These are phyloP conservation scores for Nidula niveotomentosa DNA, from an alignment of 1,284 basidiomycete genomes.

Conservation along the genomic window DNA sequence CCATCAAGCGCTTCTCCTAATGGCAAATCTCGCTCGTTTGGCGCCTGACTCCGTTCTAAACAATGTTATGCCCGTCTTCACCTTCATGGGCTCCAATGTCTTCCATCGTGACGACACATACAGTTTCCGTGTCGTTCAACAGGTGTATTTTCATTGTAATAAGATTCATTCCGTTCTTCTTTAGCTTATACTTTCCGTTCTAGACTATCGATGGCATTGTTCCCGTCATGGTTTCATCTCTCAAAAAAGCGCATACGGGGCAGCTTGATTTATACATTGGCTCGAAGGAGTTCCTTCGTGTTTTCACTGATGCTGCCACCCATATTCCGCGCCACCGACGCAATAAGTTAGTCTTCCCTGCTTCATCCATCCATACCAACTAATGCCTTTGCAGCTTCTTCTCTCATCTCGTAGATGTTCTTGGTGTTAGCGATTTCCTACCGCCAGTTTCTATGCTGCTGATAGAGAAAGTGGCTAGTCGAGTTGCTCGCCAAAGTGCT, in stretches of 20 bases:
- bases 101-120: slow-evolving; percentile 96
- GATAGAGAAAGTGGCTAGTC: slow-evolving; percentile 76
- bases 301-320: slow-evolving; percentile 86
- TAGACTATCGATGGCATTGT: slow-evolving; percentile 93
- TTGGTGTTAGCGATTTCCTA: slow-evolving; percentile 83
- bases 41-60: slow-evolving; percentile 91
- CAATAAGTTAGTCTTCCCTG: slow-evolving; percentile 55
- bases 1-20: slow-evolving; percentile 90
- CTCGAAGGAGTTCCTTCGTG: slow-evolving; percentile 75
- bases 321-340: slow-evolving; percentile 90
- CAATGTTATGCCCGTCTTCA: slow-evolving; percentile 98
- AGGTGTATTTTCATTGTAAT: slow-evolving; percentile 41
- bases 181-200: not conserved
- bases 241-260: slow-evolving; percentile 53
- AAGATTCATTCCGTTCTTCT: not conserved
- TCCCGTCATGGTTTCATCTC: slow-evolving; percentile 85
- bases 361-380: slow-evolving; percentile 8
- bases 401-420: slow-evolving; percentile 83
- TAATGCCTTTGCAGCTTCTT: slow-evolving; percentile 68
- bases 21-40: slow-evolving; percentile 82
- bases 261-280: slow-evolving; percentile 65
- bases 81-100: slow-evolving; percentile 97
- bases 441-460: slow-evolving; percentile 86
- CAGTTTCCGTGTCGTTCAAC: slow-evolving; percentile 94
- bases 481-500: slow-evolving; percentile 64